These are phyloP conservation scores for Houttuynia cordata DNA, from an alignment of 164 flowering plant species.

Conservation along the genomic window DNA sequence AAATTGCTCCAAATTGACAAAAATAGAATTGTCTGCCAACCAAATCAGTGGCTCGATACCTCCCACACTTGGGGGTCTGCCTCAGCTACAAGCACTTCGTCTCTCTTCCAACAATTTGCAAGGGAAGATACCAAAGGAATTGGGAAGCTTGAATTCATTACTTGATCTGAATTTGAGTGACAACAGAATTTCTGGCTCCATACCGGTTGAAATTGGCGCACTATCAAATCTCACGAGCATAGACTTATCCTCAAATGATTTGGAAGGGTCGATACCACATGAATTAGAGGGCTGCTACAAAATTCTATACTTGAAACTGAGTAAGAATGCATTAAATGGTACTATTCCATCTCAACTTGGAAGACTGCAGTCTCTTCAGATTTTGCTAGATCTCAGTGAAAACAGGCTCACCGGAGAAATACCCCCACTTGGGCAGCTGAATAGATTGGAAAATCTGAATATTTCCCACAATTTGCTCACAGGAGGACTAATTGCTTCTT, in stretches of 20 bases:
- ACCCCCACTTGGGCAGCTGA: slow-evolving; percentile 14
- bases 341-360: slow-evolving; percentile 20
- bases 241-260: slow-evolving; percentile 15
- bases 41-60: slow-evolving; percentile 18
- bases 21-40: slow-evolving; percentile 9
- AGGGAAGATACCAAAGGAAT: slow-evolving; percentile 16
- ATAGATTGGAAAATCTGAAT: slow-evolving; percentile 10
- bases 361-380: slow-evolving; percentile 5
- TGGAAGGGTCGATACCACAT: slow-evolving; percentile 16
- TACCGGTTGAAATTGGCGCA: slow-evolving; percentile 12
- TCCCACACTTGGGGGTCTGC: slow-evolving; percentile 6
- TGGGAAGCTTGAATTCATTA: slow-evolving; percentile 7
- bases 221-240: slow-evolving; percentile 5
- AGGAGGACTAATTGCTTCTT: slow-evolving; percentile 9
- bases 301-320: slow-evolving; percentile 12
- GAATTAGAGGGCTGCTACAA: slow-evolving; percentile 11
- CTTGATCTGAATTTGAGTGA: slow-evolving; percentile 15
- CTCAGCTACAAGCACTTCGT: slow-evolving; percentile 8
- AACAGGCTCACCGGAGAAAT: slow-evolving; percentile 16
- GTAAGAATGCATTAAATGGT: slow-evolving; percentile 14
- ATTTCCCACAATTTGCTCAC: slow-evolving; percentile 18
- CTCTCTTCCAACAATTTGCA: slow-evolving; percentile 12
- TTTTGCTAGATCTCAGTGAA: slow-evolving; percentile 14
- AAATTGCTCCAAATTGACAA: background rate
- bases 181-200: slow-evolving; percentile 17